These are phyloP conservation scores for Linnemannia elongata DNA, from an alignment of 192 early-diverging fungal species.

Conservation along the genomic window DNA sequence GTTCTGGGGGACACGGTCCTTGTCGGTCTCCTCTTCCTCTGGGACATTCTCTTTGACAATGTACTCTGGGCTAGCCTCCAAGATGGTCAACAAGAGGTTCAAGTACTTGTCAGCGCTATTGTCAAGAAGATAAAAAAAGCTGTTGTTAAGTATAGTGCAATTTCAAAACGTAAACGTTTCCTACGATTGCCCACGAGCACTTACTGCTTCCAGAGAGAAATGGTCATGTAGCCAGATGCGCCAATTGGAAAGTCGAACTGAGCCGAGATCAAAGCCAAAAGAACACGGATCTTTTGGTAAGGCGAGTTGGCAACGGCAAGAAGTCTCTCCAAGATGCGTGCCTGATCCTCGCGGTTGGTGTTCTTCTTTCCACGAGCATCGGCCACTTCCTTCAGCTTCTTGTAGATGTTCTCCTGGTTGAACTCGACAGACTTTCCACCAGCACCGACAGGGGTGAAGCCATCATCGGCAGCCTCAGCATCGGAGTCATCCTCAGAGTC, in stretches of 20 bases:
- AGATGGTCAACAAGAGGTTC: constrained; percentile 79
- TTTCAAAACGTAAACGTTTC: background rate
- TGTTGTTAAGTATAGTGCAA: too few relatives aligned
- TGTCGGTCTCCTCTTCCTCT: constrained; percentile 73
- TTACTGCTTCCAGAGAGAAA: constrained; percentile 83
- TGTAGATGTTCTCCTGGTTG: constrained; percentile 82
- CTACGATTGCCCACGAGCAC: background rate
- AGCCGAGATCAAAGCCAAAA: constrained; percentile 87
- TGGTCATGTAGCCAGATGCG: constrained; percentile 74
- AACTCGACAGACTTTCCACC: constrained; percentile 72
- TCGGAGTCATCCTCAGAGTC: constrained; percentile 62
- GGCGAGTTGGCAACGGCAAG: constrained; percentile 72
- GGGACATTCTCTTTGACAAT: constrained; percentile 76
- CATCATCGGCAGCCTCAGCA: constrained; percentile 69
- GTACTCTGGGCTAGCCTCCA: constrained; percentile 81
- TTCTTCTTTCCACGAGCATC: constrained; percentile 94
- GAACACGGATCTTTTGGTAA: constrained; percentile 85
- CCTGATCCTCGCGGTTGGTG: constrained; percentile 85
- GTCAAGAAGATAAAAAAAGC: background rate
- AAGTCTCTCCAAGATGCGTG: constrained; percentile 75
- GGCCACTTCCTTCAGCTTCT: constrained; percentile 81
- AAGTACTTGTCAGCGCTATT: constrained; percentile 70
- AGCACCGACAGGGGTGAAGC: constrained; percentile 77
- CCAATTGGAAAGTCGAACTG: constrained; percentile 85
- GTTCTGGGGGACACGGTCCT: constrained; percentile 65